Base-by-base conservation (phyloP, 1,284 basidiomycete genomes). In the Tilletia horrida region DNA sequence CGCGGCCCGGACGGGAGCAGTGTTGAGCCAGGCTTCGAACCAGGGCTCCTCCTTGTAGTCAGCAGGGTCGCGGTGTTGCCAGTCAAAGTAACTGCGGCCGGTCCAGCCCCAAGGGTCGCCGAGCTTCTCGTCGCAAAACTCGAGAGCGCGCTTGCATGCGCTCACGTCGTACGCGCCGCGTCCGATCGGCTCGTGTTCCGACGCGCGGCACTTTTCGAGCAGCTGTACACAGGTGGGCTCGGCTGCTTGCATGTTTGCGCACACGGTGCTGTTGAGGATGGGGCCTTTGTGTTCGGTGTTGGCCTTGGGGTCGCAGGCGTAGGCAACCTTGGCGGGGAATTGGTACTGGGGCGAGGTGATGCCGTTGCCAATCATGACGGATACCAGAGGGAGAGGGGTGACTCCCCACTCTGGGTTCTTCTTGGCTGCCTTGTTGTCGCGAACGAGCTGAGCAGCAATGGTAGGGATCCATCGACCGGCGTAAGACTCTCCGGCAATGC, bases 311-410 rank as follows among this genome's bases (percentile, higher is more conserved):
- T 59, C 55, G 64, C 80, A 81, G 2, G 80, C 74, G 44, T 78
- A 81, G 42, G 76, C 67, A 57, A 76, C 70, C 55, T 78, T 79
- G 8, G 80, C 79, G 6, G 72, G 73, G 69, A 71, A 79, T 65
- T 78, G 76, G 64, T 77, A 70, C 50, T 72, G 63, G 23, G 80
- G 80, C 21, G 72, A 74, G 27, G 80, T 80, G 69, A 80, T 75
- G 4, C 80, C 80, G 64, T 81, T 81, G n/a, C 80, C 79, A 64
- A 81, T 81, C 61, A 80, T 57, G 14, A 81, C 71, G 23, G 74
- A 76, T 0, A 40, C 59, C 8, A 67, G 48, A 2, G 79, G 77
- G 40, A 81, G 65, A 0, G 79, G 77, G n/a, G 66, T 48, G 50
- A 81, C 63, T 16, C 74, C 74, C 8, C 70, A 52, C 66, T 80